Conservation (phyloP, 2,329 filamentous ascomycete species). For the Alternaria longipes region DNA sequence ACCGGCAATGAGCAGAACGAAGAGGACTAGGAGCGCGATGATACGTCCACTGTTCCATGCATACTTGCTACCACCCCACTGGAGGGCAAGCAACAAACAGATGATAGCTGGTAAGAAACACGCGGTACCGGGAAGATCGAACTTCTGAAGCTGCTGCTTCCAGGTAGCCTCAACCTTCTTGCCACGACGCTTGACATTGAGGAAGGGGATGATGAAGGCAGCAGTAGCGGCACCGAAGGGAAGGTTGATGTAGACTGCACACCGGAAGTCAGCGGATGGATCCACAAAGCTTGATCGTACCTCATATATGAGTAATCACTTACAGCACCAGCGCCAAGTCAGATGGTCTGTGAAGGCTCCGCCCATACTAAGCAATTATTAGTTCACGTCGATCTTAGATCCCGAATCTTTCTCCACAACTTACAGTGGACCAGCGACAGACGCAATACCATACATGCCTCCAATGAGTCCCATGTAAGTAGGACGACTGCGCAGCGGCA, state of each 20-base stretch:
- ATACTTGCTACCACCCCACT: constrained; percentile 61
- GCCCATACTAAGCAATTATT: constrained; percentile 47
- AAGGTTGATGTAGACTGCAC: constrained; percentile 54
- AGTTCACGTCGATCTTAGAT: constrained; percentile 26
- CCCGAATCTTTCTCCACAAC: constrained; percentile 19
- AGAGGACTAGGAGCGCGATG: constrained; percentile 58
- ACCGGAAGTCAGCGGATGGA: background rate
- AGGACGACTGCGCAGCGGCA: constrained; percentile 58
- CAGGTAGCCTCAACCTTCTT: constrained; percentile 46
- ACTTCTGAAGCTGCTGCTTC: constrained; percentile 54
- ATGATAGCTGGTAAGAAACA: constrained; percentile 59
- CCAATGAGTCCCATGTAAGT: constrained; percentile 61
- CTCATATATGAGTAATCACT: background rate
- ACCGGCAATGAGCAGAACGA: constrained; percentile 52
- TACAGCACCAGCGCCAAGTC: constrained; percentile 58
- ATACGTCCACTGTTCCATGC: constrained; percentile 56
- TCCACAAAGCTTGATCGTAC: background rate
- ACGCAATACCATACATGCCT: constrained; percentile 60
- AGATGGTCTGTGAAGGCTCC: constrained; percentile 58
- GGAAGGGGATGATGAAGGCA: constrained; percentile 53
- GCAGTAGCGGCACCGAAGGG: constrained; percentile 60
- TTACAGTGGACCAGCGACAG: constrained; percentile 58
- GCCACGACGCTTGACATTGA: constrained; percentile 46
- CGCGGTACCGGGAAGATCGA: constrained; percentile 58
- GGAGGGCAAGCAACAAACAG: constrained; percentile 60